phyloP scores from a whole-genome alignment of 1,284 basidiomycete genomes.

The Xerocomus nothofagi region DNA sequence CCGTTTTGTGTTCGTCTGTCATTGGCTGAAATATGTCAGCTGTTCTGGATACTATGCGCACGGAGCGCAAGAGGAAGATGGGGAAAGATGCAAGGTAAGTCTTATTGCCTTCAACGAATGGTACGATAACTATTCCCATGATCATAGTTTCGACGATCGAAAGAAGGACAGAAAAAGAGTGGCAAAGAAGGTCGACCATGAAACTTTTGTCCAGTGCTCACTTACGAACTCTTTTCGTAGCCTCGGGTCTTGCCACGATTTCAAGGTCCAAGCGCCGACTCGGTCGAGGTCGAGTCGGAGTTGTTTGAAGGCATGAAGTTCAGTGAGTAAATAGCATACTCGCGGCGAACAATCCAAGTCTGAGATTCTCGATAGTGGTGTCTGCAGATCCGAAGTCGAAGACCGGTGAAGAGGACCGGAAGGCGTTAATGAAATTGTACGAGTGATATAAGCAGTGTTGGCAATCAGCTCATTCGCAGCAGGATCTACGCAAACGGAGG shows the following conservation, averaged over 20 bases:
- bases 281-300: conserved; percentile 56
- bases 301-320: conserved; percentile 78
- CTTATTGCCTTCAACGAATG: conserved; percentile 1
- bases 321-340: conserved; percentile 48
- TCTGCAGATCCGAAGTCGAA: conserved; percentile 73
- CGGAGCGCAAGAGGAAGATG: conserved; percentile 71
- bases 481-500: conserved; percentile 83
- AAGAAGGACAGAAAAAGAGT: conserved; percentile 66
- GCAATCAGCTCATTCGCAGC: conserved; percentile 11
- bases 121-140: background rate
- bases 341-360: background rate
- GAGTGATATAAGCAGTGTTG: conserved; percentile 19
- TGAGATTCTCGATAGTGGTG: conserved; percentile 54
- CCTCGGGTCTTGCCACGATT: conserved; percentile 64
- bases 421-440: conserved; percentile 62
- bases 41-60: conserved; percentile 55
- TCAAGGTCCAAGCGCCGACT: conserved; percentile 59
- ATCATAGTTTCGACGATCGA: conserved; percentile 43
- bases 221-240: conserved; percentile 34
- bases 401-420: conserved; percentile 68
- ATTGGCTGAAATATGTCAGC: conserved; percentile 32
- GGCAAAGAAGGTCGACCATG: conserved; percentile 49
- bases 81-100: conserved; percentile 54
- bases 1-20: background rate
- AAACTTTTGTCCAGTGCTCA: background rate